Base-by-base conservation (phyloP, 768 basidiomycete genomes). In the Leccinum disarticulatum region DNA sequence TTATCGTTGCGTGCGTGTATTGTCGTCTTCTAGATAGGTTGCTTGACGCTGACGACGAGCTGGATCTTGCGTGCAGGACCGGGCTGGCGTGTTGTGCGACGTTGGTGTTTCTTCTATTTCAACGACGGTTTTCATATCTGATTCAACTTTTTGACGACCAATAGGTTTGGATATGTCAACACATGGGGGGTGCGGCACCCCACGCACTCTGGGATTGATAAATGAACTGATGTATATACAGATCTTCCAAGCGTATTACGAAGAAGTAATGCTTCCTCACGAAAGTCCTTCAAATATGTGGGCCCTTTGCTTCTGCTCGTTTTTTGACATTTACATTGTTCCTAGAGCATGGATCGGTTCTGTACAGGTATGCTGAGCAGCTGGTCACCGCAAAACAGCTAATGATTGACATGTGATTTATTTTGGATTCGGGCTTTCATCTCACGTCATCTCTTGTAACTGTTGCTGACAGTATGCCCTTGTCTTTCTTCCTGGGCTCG, bases 311-410 rank as follows among this genome's bases (percentile, higher is more conserved):
- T 3, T 30, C 19, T 31, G 27, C 2, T 27, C 50, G 19, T 31
- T 19, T 22, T 25, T 27, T 27, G 27, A 11, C 8, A 35, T 19
- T 62, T 28, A 64, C 41, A 10, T 17, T 13, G 17, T 60, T 53
- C 25, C 22, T 60, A 90, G 89, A 50, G 83, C 89, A 46, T 92
- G 89, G 90, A 91, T 92, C 36, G 90, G 90, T 4, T 91, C 90
- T 1, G 74, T 87, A 25, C 89, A 90, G 76, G 88, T 85, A 50
- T 3, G 65, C 61, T 22, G 60, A 35, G 14, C 8, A 41, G 4
- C 2, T 7, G 15, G 8, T n/a, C 48, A 6, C 7, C 2, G 0
- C 38, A 27, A 53, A 9, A 54, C 6, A 15, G 4, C 53, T 47
- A 46, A 49, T 38, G 28, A 52, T 52, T 7, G 19, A 8, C 1